Base-by-base conservation (phyloP, 768 basidiomycete genomes). In the Pleurotus tuber-regium region DNA sequence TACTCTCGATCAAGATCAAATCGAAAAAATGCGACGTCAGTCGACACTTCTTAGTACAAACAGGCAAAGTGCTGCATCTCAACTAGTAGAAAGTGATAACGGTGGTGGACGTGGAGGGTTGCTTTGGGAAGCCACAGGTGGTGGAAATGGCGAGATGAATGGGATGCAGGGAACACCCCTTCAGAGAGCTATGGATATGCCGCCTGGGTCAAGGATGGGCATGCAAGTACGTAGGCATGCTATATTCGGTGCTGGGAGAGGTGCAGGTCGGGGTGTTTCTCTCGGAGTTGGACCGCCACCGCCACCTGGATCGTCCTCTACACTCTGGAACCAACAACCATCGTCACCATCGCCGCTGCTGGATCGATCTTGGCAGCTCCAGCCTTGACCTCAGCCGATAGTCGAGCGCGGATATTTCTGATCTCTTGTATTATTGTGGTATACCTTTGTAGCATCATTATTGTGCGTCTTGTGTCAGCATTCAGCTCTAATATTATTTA, bases 201-300 rank as follows among this genome's bases (percentile, higher is more conserved):
- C 76, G 31, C 74, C 72, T n/a, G 71, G 69, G 12, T 73, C 77
- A 67, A 74, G 82, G 14, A 68, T 77, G 58, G 82, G 74, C 10
- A 75, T 75, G 6, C 78, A 75, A 57, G 72, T 68, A 11, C 73
- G 83, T 54, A 72, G 84, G 58, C 69, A 82, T 9, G 79, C 76
- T 42, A 84, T 84, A 68, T 85, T 85, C 62, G 79, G 78, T 59
- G 53, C 66, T 51, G 67, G 61, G 50, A 49, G 63, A 54, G 61
- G 61, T 60, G 28, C 63, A 53, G 57, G 71, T 61, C 30, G 64
- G 61, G 54, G 67, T 56, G 7, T 64, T 60, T 54, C 63, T 54
- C 63, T 50, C 54, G 66, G 58, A 58, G 64, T 57, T 26, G 58
- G 61, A 50, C 61, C 66, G 38, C 61, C 68, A 26, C 63, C 70